These are phyloP conservation scores for Lenwebbia sp. DNA, from an alignment of 345 rosid genomes.

Conservation along the genomic window DNA sequence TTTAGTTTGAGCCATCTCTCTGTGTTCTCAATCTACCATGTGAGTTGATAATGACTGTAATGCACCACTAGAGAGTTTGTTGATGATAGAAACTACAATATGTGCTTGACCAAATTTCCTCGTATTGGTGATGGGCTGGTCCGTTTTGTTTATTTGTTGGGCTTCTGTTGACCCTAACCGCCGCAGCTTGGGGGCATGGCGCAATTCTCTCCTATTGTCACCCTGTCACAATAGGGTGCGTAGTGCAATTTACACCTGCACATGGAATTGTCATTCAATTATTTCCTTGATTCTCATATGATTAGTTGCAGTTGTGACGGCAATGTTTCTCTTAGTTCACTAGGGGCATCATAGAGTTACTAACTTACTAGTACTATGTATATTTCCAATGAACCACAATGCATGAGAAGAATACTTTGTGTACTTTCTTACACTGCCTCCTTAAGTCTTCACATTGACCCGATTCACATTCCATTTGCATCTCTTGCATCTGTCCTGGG, in stretches of 20 bases:
- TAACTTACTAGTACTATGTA: background rate
- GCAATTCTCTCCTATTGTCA: background rate
- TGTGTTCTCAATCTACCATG: background rate
- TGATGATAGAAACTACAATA: background rate
- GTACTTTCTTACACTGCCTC: background rate
- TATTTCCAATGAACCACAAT: background rate
- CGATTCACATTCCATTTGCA: background rate
- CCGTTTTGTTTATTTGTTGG: background rate
- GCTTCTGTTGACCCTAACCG: background rate
- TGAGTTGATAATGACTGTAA: background rate
- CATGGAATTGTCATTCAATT: background rate
- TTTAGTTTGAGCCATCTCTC: background rate
- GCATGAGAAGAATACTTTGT: background rate
- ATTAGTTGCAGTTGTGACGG: background rate
- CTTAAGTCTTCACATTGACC: background rate
- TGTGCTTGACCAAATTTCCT: background rate
- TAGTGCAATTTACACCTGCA: background rate
- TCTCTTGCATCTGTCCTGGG: background rate
- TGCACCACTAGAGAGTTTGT: background rate
- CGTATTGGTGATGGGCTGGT: background rate
- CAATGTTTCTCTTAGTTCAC: background rate
- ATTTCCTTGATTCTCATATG: background rate
- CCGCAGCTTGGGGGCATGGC: background rate
- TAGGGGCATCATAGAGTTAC: background rate
- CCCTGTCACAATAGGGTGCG: background rate